Percentiles rank a stretch among this genome's conserved stretches.
Evolutionary conservation across 2,329 filamentous ascomycete genomes (phyloP).

Genomic region (Fusarium anguioides): DNA sequence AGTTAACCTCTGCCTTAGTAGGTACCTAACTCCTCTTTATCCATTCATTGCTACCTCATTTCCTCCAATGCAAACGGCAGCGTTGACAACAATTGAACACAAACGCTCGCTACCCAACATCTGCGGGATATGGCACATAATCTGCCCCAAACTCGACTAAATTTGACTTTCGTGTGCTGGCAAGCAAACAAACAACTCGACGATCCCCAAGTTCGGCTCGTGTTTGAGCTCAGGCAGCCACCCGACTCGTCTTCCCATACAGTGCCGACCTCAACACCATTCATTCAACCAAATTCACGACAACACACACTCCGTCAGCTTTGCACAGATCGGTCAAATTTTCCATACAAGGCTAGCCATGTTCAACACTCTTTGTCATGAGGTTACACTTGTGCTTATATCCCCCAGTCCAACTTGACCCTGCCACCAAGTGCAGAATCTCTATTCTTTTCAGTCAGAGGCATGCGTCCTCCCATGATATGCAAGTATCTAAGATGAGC

Average conservation of each 20-base stretch:
- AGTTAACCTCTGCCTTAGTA: background rate
- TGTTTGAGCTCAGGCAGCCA: conserved; percentile 28
- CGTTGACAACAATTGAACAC: background rate
- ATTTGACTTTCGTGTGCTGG: background rate
- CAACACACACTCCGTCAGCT: background rate
- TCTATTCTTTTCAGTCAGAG: conserved; percentile 3
- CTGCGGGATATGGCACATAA: background rate
- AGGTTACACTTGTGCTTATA: conserved; percentile 18
- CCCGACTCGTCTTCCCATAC: conserved; percentile 8
- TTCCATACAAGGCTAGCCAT: conserved; percentile 4
- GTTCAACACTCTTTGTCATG: conserved; percentile 1
- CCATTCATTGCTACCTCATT: background rate
- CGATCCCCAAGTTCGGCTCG: background rate
- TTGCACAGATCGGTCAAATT: background rate
- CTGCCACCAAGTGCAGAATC: conserved; percentile 26
- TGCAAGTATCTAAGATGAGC: conserved; percentile 10
- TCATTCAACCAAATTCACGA: background rate
- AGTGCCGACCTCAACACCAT: background rate
- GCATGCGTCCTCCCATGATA: conserved; percentile 5
- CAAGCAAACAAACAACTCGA: conserved; percentile 1
- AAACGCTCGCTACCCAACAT: no score
- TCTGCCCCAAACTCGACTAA: background rate
- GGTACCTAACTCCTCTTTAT: background rate
- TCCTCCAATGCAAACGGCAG: background rate
- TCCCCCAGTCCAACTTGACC: conserved; percentile 3